Evolutionary conservation across 2,329 filamentous ascomycete species (phyloP).

Genomic region (Kalaharituber pfeilii): DNA sequence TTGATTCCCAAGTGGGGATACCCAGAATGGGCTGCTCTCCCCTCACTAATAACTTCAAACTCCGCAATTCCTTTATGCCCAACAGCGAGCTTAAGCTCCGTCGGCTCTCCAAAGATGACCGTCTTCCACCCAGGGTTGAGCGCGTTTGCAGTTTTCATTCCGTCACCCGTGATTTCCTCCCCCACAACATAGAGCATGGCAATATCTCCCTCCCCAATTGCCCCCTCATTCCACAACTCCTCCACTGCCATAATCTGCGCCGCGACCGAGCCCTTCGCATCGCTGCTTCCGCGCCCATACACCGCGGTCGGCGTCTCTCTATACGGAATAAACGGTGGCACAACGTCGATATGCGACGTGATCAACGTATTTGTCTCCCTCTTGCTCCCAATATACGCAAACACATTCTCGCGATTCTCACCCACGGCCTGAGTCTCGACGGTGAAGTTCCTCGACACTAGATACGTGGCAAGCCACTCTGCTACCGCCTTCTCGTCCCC

Average conservation of each 20-base stretch:
- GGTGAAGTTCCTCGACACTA: slow-evolving; percentile 42
- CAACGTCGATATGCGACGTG: slow-evolving; percentile 66
- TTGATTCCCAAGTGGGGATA: slow-evolving; percentile 81
- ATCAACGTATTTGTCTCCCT: slow-evolving; percentile 45
- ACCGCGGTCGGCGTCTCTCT: slow-evolving; percentile 35
- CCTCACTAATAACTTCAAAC: slow-evolving; percentile 49
- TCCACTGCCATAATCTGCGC: slow-evolving; percentile 54
- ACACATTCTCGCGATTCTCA: slow-evolving; percentile 50
- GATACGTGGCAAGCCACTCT: slow-evolving; percentile 48
- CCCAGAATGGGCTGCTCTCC: slow-evolving; percentile 70
- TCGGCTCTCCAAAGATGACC: slow-evolving; percentile 85
- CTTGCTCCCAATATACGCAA: slow-evolving; percentile 41
- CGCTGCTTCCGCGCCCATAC: slow-evolving; percentile 56
- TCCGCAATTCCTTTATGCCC: slow-evolving; percentile 77
- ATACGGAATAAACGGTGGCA: slow-evolving; percentile 57
- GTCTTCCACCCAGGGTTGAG: slow-evolving; percentile 41
- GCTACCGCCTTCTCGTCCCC: slow-evolving; percentile 52
- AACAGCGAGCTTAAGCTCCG: slow-evolving; percentile 67
- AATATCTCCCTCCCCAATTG: slow-evolving; percentile 35
- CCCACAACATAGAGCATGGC: slow-evolving; percentile 56
- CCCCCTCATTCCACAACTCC: slow-evolving; percentile 32
- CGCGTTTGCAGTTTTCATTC: slow-evolving; percentile 48
- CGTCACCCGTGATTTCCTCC: slow-evolving; percentile 65
- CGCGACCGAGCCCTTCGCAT: slow-evolving; percentile 52
- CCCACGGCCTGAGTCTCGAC: slow-evolving; percentile 36